Conservation (phyloP, 805 yeast species). For the Diddensiella caesifluorescens region DNA sequence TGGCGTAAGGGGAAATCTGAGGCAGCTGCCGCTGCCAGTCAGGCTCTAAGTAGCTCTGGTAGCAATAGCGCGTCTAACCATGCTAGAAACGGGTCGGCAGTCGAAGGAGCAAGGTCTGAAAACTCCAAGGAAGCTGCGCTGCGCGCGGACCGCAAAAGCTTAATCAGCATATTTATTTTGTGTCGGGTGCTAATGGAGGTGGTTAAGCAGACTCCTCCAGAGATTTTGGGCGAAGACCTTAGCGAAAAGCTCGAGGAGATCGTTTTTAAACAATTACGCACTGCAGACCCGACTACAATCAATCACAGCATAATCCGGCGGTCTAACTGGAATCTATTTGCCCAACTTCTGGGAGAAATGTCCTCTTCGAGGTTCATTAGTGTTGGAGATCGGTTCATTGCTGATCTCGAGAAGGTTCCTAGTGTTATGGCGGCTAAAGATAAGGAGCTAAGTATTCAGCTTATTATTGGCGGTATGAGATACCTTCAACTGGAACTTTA, state of each 20-base stretch:
- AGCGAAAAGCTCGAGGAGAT: conserved; percentile 86
- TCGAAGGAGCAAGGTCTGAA: conserved; percentile 4
- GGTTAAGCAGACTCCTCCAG: conserved; percentile 78
- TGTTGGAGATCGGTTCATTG: conserved; percentile 89
- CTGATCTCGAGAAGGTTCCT: conserved; percentile 83
- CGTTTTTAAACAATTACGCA: conserved; percentile 80
- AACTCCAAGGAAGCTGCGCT: conserved; percentile 49
- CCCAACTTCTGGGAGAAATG: conserved; percentile 86
- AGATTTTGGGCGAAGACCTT: conserved; percentile 67
- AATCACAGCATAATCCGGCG: conserved; percentile 70
- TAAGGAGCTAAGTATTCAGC: conserved; percentile 58
- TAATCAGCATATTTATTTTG: conserved; percentile 79
- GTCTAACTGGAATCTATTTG: conserved; percentile 90
- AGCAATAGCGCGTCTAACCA: conserved; percentile 9
- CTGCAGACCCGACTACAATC: conserved; percentile 72
- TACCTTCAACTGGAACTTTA: conserved; percentile 71
- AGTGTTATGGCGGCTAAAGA: conserved; percentile 41
- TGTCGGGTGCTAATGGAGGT: conserved; percentile 92
- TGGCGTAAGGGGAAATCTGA: conserved; percentile 96
- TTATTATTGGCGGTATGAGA: conserved; percentile 88
- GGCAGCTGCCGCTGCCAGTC: conserved; percentile 61
- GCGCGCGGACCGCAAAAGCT: conserved; percentile 79
- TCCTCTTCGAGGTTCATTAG: conserved; percentile 75
- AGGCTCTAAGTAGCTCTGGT: conserved; percentile 31
- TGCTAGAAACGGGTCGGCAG: conserved; percentile 8